Percentiles rank a stretch among this genome's conserved stretches.
These are phyloP conservation scores for Melanomma pulvis-pyrius DNA, from an alignment of 495 filamentous ascomycete species.

Conservation along the genomic window DNA sequence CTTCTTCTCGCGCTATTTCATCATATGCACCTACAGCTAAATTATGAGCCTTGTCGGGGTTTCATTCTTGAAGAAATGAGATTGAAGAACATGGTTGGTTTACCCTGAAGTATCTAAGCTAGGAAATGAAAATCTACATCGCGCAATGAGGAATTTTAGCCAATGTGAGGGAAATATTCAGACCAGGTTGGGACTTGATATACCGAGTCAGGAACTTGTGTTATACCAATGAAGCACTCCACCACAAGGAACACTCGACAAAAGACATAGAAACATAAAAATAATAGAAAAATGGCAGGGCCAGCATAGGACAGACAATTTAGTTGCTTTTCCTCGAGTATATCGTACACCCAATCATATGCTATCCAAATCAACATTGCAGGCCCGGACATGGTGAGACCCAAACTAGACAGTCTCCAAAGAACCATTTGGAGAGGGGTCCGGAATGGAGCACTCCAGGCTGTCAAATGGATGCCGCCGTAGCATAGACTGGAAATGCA, in stretches of 20 bases:
- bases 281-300: too few species aligned
- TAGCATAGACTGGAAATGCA: background rate
- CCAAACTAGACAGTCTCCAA: conserved; percentile 5
- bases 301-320: too few species aligned
- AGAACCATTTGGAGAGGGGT: background rate
- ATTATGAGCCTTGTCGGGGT: too few species aligned
- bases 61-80: too few species aligned
- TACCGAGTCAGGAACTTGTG: conserved; percentile 40
- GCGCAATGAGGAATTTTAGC: background rate
- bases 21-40: too few species aligned
- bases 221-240: conserved; percentile 46
- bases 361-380: too few species aligned
- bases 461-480: conserved; percentile 9
- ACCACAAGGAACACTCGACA: conserved; percentile 40
- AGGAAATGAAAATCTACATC: too few species aligned
- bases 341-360: too few species aligned
- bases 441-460: conserved; percentile 16
- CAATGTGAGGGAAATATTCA: conserved; percentile 13
- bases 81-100: too few species aligned
- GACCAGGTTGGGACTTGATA: conserved; percentile 34
- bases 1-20: too few species aligned
- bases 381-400: background rate
- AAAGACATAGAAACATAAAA: conserved; percentile 12
- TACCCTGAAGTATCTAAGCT: too few species aligned
- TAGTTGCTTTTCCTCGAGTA: too few species aligned